Evolutionary conservation across 164 flowering plant genomes (phyloP).

Genomic region (Magnolia officinalis): DNA sequence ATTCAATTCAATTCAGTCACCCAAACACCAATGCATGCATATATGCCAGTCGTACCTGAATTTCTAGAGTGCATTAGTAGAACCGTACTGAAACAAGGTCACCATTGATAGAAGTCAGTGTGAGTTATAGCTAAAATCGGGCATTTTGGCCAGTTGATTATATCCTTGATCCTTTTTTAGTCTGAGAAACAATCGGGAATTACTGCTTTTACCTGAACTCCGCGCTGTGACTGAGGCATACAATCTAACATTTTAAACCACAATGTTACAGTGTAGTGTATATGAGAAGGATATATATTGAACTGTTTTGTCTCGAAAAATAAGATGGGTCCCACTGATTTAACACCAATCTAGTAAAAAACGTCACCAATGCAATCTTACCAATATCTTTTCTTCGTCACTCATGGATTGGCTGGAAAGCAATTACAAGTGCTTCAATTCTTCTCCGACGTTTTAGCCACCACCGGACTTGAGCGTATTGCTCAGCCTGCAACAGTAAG

Average conservation of each 20-base stretch:
- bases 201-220: neutral
- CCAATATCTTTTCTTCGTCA: neutral
- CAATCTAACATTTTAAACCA: neutral
- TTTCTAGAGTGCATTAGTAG: too few relatives aligned
- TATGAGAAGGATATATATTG: neutral
- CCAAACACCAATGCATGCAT: too few relatives aligned
- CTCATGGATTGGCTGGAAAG: neutral
- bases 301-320: neutral
- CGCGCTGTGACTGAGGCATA: neutral
- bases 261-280: neutral
- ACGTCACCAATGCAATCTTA: neutral
- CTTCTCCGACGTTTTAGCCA: conserved; percentile 5
- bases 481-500: conserved; percentile 57
- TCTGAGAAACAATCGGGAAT: neutral
- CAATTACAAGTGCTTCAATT: neutral
- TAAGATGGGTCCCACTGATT: neutral
- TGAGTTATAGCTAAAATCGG: too few relatives aligned
- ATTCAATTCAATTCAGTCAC: too few relatives aligned
- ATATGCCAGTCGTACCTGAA: too few relatives aligned
- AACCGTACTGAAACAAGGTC: too few relatives aligned
- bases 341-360: neutral
- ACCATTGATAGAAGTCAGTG: too few relatives aligned
- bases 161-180: too few relatives aligned
- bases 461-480: conserved; percentile 72
- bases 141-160: too few relatives aligned